Conservation (phyloP, 192 early-diverging fungal species). For the Chytriomyces sp. region DNA sequence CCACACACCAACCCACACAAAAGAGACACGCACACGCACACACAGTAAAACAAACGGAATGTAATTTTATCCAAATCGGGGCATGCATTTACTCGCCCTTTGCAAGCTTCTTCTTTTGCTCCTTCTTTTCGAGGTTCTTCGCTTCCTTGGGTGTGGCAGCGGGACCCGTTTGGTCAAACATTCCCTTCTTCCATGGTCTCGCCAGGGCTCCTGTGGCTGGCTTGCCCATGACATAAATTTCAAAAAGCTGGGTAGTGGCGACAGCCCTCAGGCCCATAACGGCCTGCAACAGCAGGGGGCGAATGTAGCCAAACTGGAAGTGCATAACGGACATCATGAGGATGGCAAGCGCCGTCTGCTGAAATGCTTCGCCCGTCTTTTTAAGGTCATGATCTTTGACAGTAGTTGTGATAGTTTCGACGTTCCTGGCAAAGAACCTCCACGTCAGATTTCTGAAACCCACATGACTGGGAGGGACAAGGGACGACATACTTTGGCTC, state of each 20-base stretch:
- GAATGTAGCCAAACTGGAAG: slow-evolving; percentile 84
- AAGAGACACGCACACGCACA: too few relatives aligned
- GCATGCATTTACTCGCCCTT: slow-evolving; percentile 36
- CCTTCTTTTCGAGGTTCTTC: slow-evolving; percentile 52
- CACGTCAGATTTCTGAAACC: background rate
- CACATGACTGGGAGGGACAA: background rate
- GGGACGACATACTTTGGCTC: slow-evolving; percentile 38
- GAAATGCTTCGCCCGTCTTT: slow-evolving; percentile 68
- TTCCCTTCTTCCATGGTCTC: slow-evolving; percentile 82
- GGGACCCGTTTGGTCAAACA: slow-evolving; percentile 59
- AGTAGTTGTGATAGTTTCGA: slow-evolving; percentile 62
- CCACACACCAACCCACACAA: too few relatives aligned
- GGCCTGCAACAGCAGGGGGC: slow-evolving; percentile 86
- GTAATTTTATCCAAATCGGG: too few relatives aligned
- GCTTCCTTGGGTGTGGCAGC: slow-evolving; percentile 48
- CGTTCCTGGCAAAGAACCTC: slow-evolving; percentile 43
- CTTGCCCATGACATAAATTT: slow-evolving; percentile 78
- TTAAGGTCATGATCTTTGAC: slow-evolving; percentile 78
- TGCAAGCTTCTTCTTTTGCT: slow-evolving; percentile 55
- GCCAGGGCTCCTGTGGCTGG: slow-evolving; percentile 75
- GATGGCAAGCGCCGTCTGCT: slow-evolving; percentile 68
- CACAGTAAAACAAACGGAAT: too few relatives aligned
- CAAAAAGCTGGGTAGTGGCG: slow-evolving; percentile 69
- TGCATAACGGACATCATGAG: slow-evolving; percentile 79
- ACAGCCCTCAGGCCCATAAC: slow-evolving; percentile 76